A percentile compares a stretch with the other conserved stretches of the same genome.
phyloP scores from a whole-genome alignment of 140 eudicot species.

The Flaveria floridana region DNA sequence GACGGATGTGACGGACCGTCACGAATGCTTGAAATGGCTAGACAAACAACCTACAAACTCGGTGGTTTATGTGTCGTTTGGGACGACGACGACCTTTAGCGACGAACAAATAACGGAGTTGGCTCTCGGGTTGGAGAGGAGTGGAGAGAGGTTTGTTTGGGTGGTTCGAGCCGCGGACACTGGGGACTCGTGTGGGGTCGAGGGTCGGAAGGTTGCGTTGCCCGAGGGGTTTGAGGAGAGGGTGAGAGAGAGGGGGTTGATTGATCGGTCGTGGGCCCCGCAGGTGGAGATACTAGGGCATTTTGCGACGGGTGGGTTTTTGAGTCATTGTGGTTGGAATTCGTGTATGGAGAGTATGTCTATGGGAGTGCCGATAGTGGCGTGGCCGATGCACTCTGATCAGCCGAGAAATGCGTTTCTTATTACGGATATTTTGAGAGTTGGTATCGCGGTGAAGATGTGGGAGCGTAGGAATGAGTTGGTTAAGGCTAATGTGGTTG shows the following conservation, averaged over 20 bases:
- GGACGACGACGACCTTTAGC: constrained; percentile 27
- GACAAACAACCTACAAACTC: constrained; percentile 15
- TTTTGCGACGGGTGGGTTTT: constrained; percentile 26
- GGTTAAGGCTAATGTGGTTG: constrained; percentile 3
- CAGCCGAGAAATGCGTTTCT: constrained; percentile 29
- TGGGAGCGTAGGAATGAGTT: constrained; percentile 24
- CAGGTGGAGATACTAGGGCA: constrained; percentile 23
- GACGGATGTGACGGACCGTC: constrained; percentile 1
- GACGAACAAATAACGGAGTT: constrained; percentile 16
- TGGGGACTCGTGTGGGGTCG: not conserved
- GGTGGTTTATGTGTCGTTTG: constrained; percentile 27
- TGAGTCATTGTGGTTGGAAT: constrained; percentile 33
- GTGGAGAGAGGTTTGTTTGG: constrained; percentile 22
- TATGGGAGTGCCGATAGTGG: constrained; percentile 14
- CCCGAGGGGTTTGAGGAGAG: constrained; percentile 26
- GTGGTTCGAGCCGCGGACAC: constrained; percentile 25
- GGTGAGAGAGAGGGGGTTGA: constrained; percentile 4
- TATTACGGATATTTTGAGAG: not conserved
- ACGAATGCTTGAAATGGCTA: constrained; percentile 26
- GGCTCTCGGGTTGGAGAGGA: constrained; percentile 25
- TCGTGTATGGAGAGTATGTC: constrained; percentile 32
- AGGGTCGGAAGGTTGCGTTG: not conserved
- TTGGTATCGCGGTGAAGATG: constrained; percentile 10
- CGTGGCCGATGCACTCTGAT: constrained; percentile 32
- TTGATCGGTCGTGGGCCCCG: constrained; percentile 25